Base-by-base conservation (phyloP, 768 basidiomycete species). In the Termitomyces sp. region DNA sequence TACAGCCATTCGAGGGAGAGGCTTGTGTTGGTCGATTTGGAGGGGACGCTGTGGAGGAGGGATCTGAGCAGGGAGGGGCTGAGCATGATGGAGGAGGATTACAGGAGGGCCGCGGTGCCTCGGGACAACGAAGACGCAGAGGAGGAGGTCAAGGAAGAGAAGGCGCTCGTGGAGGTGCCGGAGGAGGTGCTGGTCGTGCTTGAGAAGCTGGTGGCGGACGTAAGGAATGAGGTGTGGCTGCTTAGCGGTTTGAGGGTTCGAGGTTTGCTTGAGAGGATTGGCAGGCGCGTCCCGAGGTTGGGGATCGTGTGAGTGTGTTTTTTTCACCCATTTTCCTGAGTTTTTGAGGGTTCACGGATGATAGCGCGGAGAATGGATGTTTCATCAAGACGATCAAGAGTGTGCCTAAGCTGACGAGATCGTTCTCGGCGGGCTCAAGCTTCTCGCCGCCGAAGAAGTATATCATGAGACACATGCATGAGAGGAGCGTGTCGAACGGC, bases 311-410 rank as follows among this genome's bases (percentile, higher is more conserved):
- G 67, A 70, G 87, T 79, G 7, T 16, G 58, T 18, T 16, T 41
- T 49, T 20, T 20, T 32, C 2, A 30, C 30, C 30, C 2, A 2
- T 4, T 12, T 16, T 6, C 9, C 20, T 44, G n/a, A 9, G 9
- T 5, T 20, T 12, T 23, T 0, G 9, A 1, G 28, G 23, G 5
- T 40, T 32, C 40, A 28, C 28, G 57, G 14, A 52, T 52, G 59
- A 26, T 56, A 89, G 87, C 0, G 91, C 91, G 0, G 93, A 95
- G 76, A 93, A 95, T 60, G 93, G 93, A 1, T 94, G 93, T 69
- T 94, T 85, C 69, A 82, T 93, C 67, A 89, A 85, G 74, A 82
- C 85, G 4, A 77, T 63, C 7, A 61, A 61, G 56, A 53, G 55
- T 14, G 50, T 53, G 8, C 38, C 49, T 5, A 74, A 38, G 44